Percentiles rank a stretch among this genome's conserved stretches.
Evolutionary conservation across 2,329 filamentous ascomycete genomes (phyloP).

Genomic region (Nemania sp.): DNA sequence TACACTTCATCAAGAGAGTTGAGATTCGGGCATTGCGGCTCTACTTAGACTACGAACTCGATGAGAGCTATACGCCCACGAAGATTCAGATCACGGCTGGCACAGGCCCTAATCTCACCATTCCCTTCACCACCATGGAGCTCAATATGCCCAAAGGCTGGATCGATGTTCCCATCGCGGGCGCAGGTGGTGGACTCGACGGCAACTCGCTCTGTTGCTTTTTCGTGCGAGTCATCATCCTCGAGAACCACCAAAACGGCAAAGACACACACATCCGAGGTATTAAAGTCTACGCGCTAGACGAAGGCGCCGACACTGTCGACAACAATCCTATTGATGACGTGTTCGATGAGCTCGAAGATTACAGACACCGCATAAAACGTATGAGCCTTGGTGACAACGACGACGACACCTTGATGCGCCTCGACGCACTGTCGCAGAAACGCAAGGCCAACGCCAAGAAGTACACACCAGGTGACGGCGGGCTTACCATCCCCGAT

Average conservation of each 20-base stretch:
- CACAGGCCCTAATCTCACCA: constrained; percentile 89
- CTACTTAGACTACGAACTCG: constrained; percentile 89
- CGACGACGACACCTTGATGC: constrained; percentile 50
- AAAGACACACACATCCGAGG: constrained; percentile 98
- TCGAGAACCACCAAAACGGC: constrained; percentile 98
- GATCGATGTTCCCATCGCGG: constrained; percentile 80
- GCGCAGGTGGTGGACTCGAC: constrained; percentile 69
- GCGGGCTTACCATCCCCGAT: constrained; percentile 53
- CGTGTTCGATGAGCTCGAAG: constrained; percentile 50
- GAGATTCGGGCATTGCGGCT: constrained; percentile 83
- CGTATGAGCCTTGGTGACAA: constrained; percentile 49
- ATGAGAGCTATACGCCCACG: constrained; percentile 97
- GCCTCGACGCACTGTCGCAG: constrained; percentile 50
- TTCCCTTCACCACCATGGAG: constrained; percentile 85
- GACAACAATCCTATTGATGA: constrained; percentile 54
- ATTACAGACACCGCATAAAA: constrained; percentile 46
- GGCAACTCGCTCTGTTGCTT: constrained; percentile 86
- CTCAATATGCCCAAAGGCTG: constrained; percentile 86
- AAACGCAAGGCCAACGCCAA: constrained; percentile 47
- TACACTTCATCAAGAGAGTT: constrained; percentile 87
- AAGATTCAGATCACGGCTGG: constrained; percentile 90
- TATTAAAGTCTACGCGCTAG: constrained; percentile 82
- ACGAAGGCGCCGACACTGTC: constrained; percentile 57
- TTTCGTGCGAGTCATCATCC: constrained; percentile 88
- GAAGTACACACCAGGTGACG: constrained; percentile 51